Evolutionary conservation across 192 early-diverging fungal species (phyloP), one percentile per base, ranked within the genome.

Genomic region (Spizellomyces punctatus): DNA sequence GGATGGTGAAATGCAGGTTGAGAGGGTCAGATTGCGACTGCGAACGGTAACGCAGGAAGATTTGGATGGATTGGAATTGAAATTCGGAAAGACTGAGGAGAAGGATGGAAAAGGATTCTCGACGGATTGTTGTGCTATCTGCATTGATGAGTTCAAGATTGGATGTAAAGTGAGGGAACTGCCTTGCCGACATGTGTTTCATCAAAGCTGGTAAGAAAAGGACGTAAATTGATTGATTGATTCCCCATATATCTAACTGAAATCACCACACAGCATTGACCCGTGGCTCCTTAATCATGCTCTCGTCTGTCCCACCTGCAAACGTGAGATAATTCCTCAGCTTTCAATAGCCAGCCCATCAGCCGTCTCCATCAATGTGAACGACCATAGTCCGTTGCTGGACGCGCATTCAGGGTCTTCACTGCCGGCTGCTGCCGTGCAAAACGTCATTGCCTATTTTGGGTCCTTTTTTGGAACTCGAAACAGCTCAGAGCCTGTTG

Each of bases 221-320:
- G 6, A 6, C 63, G 6, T 10, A 44, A 73, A 61, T 21, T 9
- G 36, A 8, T 27, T 22, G 10, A 4, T 61, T 12, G n/a, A 9
- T 17, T 22, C 19, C 22, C 8, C 59, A 17, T 36, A 17, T 4
- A 61, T 36, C 59, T 61, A 7, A 61, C 42, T 42, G 14, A 6
- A 41, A 10, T 17, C 9, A 6, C 50, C 9, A 54, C 45, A 0
- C 64, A 84, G 83, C 72, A 71, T 85, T 45, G 83, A 85, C 61
- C 80, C 83, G 14, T 85, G 83, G 83, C 69, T 85, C 42, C 66
- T 82, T 19, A 65, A 74, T 12, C 83, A 85, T 65, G 74, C 78
- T 43, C 76, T 79, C 44, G 75, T 85, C 10, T 85, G 83, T 55
- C 83, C 83, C 4, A 74, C 82, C 60, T 85, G 83, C 75, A 85